These are phyloP conservation scores for Coemansia sp. DNA, from an alignment of 192 early-diverging fungal species.

Conservation along the genomic window DNA sequence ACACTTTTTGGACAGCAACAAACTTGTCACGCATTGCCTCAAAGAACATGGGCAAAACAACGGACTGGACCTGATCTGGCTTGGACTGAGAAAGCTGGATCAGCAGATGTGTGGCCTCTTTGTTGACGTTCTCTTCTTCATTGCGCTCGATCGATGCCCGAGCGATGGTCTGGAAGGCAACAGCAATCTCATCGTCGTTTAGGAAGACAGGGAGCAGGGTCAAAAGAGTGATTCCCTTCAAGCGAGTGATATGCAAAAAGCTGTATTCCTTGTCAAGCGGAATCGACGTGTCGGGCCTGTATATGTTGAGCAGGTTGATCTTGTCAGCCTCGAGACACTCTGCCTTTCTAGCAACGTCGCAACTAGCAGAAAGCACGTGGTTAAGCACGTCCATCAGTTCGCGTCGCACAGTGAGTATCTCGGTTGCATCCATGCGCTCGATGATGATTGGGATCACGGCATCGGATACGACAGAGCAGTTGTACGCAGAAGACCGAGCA, in stretches of 20 bases:
- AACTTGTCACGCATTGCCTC: conserved; percentile 34
- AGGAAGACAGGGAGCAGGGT: conserved; percentile 60
- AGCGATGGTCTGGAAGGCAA: conserved; percentile 45
- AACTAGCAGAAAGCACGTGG: conserved; percentile 71
- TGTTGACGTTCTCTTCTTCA: conserved; percentile 54
- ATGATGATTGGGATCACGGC: conserved; percentile 65
- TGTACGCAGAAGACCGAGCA: conserved; percentile 53
- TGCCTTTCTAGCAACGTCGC: conserved; percentile 33
- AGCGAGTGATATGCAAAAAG: conserved; percentile 66
- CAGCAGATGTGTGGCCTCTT: conserved; percentile 48
- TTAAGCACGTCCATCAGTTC: conserved; percentile 69
- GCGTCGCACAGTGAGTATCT: conserved; percentile 51
- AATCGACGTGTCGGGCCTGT: conserved; percentile 63
- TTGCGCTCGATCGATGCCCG: conserved; percentile 46
- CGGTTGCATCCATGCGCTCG: conserved; percentile 59
- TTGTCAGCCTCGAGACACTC: conserved; percentile 69
- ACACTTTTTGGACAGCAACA: conserved; percentile 25
- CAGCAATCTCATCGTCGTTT: conserved; percentile 54
- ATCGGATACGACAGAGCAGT: conserved; percentile 57
- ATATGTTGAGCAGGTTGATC: conserved; percentile 73
- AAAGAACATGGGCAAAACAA: conserved; percentile 47
- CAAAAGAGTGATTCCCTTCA: conserved; percentile 72
- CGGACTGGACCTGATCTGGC: conserved; percentile 26
- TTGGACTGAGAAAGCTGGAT: conserved; percentile 47
- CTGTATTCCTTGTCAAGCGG: conserved; percentile 71